Base-by-base conservation (phyloP, 75 land plant genomes). In the Selaginella tamariscina region DNA sequence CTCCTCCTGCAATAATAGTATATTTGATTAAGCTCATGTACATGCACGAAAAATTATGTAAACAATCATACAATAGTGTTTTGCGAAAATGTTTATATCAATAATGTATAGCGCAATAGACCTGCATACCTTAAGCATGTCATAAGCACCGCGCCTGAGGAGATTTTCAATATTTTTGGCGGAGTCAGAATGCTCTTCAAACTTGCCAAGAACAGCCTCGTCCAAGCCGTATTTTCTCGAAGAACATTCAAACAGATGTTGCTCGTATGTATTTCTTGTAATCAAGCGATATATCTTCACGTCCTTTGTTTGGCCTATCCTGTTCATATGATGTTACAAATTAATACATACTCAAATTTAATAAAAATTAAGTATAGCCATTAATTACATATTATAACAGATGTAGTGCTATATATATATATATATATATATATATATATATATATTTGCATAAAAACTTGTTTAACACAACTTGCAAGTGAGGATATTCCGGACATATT, bases 231-330 rank as follows among this genome's bases (percentile, higher is more conserved):
- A 75, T 65, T 75, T 75, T 0, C 73, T 54, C 1, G 77, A 75
- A 30, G 77, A 75, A 65, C 77, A 75, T 44, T 75, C 77, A 64
- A 75, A 75, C 13, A 75, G 57, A 9, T 60, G 77, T 24, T 75
- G 73, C 65, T 75, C 77, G 63, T 75, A 75, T 29, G 77, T 75
- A 30, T 75, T 75, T 24, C 77, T 69, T 29, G 72, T 70, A 28
- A 75, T 75, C 39, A 75, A 33, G 23, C 77, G 75, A 65, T 75
- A 75, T 24, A 75, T 65, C 55, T 70, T 75, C 1, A 75, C 77
- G 63, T 75, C 77, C 32, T 75, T 75, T 31, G 72, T 75, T 62
- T 75, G 77, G 27, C 77, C 77, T 11, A 75, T 75, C 18, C 77
- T 74, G 65, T 11, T n/a, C n/a, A n/a, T n/a, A n/a, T n/a, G n/a